Conservation (phyloP, 441 rosid species). For the Adansonia rubrostipa region DNA sequence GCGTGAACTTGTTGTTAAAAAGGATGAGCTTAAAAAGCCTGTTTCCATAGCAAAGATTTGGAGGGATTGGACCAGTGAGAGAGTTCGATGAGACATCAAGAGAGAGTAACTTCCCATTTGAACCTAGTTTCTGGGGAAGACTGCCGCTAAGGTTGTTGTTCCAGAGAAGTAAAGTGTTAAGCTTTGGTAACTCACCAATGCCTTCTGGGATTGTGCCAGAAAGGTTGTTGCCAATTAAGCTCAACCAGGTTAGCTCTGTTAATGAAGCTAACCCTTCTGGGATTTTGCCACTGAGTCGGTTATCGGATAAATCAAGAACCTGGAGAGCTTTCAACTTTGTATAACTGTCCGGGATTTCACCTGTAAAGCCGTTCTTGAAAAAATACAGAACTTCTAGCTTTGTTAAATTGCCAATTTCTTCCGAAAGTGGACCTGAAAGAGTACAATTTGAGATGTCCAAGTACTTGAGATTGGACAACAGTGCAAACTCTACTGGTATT, state of each 20-base stretch:
- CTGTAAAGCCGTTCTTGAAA: slow-evolving; percentile 57
- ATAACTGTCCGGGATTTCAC: slow-evolving; percentile 69
- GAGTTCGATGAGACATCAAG: slow-evolving; percentile 83
- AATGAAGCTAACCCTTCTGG: slow-evolving; percentile 58
- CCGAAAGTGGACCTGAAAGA: slow-evolving; percentile 69
- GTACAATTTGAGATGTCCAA: slow-evolving; percentile 64
- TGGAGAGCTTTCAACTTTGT: slow-evolving; percentile 50
- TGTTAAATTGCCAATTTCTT: slow-evolving; percentile 66
- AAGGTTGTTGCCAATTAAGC: slow-evolving; percentile 62
- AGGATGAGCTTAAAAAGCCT: slow-evolving; percentile 81
- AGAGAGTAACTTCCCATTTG: slow-evolving; percentile 58
- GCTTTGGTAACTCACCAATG: slow-evolving; percentile 62
- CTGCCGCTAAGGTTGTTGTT: slow-evolving; percentile 69
- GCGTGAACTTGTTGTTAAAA: slow-evolving; percentile 70
- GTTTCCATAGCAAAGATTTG: slow-evolving; percentile 75
- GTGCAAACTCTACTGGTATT: slow-evolving; percentile 59
- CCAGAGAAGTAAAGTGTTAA: slow-evolving; percentile 68
- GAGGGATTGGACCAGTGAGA: slow-evolving; percentile 74
- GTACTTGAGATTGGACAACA: slow-evolving; percentile 61
- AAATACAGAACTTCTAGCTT: slow-evolving; percentile 60
- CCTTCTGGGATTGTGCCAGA: slow-evolving; percentile 70
- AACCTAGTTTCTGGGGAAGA: slow-evolving; percentile 75
- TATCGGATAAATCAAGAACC: slow-evolving; percentile 69
- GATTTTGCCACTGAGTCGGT: slow-evolving; percentile 66
- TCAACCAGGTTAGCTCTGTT: slow-evolving; percentile 58